Conservation (phyloP, 148 eudicot genomes). For the Persicaria tinctoria region DNA sequence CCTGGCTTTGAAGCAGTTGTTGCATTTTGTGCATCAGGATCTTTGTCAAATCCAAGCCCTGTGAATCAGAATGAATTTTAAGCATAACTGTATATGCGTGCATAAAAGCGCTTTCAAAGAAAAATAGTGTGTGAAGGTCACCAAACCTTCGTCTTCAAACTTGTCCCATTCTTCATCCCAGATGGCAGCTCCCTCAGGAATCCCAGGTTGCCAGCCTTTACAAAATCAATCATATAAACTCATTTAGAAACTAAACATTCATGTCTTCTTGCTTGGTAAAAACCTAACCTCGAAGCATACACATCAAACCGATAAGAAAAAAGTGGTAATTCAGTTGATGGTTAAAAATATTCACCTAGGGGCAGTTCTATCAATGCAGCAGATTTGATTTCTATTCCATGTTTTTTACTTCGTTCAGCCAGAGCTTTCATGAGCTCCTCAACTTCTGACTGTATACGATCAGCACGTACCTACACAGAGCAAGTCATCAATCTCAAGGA, state of each 20-base stretch:
- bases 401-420: slow-evolving; percentile 81
- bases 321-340: background rate
- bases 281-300: background rate
- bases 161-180: slow-evolving; percentile 99
- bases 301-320: background rate
- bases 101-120: background rate
- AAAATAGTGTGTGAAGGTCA: background rate
- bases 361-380: slow-evolving; percentile 82
- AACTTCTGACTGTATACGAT: slow-evolving; percentile 86
- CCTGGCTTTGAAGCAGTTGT: slow-evolving; percentile 31
- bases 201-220: slow-evolving; percentile 95
- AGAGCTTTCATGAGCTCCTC: slow-evolving; percentile 89
- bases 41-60: slow-evolving; percentile 71
- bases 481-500: slow-evolving; percentile 9
- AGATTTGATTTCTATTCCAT: slow-evolving; percentile 66
- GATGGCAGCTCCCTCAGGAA: slow-evolving; percentile 72
- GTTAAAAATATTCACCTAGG: slow-evolving; percentile 29
- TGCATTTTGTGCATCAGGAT: slow-evolving; percentile 31
- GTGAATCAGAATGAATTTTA: slow-evolving; percentile 12
- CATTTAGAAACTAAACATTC: slow-evolving; percentile 13
- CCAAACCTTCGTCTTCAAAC: slow-evolving; percentile 91
- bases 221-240: slow-evolving; percentile 13
- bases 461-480: slow-evolving; percentile 77
- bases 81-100: background rate
- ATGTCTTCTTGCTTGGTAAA: background rate